Evolutionary conservation across 1,284 basidiomycete genomes (phyloP), one percentile per base, ranked within the genome.

Genomic region (Erythrobasidium hasegawianum): DNA sequence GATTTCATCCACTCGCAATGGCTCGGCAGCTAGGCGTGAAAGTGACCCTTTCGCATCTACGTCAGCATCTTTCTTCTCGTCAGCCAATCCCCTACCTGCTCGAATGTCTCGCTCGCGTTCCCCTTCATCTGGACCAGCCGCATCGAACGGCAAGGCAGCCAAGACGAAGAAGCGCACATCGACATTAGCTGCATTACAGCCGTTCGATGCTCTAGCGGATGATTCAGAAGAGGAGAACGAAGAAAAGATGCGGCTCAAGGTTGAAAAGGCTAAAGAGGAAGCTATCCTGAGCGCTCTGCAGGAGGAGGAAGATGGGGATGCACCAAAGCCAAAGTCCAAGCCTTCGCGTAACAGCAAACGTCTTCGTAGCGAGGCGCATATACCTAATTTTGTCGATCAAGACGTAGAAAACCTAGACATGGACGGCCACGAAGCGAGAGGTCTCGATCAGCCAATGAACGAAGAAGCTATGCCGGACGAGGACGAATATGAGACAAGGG

Each of bases 191-290:
- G 66, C 59, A 10, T 50, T 59, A 33, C 26, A 54, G 14, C 66
- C 59, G 20, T 61, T 68, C 26, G 66, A 68, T 27, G 55, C 71
- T 24, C 4, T 60, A 33, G 52, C 67, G 64, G 53, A 70, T 55
- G 41, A 68, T 16, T 16, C 50, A 4, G 50, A 53, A 53, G 50
- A 53, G 16, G 20, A 24, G 18, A 29, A 22, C 9, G 40, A 38
- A 33, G 22, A 52, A 13, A 40, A 45, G 7, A 14, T n/a, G 24
- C 11, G 59, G 22, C 33, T 33, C 33, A 33, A 33, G 11, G 5
- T 33, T 33, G 33, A 18, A 39, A 62, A 22, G 40, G 38, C 14
- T 5, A 11, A 29, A 40, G 14, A 33, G 47, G 16, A 50, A 18
- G 27, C 2, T 49, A 27, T 16, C 18, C 27, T 50, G 43, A 59